Conservation (phyloP, 1,284 basidiomycete genomes). For the Heterobasidion annosum region DNA sequence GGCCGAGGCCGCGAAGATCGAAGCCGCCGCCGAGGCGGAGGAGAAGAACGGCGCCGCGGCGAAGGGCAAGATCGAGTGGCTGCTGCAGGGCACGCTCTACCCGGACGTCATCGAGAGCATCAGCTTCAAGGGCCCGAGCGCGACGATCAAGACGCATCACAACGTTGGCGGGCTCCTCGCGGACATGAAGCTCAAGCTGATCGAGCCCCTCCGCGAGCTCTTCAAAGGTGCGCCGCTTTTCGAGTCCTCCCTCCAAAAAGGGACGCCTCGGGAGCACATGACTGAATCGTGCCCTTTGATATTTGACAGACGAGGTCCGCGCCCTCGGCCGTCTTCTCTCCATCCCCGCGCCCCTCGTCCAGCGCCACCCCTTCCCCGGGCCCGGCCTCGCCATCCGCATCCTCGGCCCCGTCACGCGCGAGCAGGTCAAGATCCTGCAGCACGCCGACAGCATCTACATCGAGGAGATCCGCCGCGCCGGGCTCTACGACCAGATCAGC, state of each 20-base stretch:
- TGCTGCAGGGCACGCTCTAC: constrained; percentile 97
- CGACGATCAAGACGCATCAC: constrained; percentile 99
- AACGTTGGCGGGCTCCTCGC: constrained; percentile 96
- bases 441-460: constrained; percentile 96
- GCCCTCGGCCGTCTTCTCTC: constrained; percentile 84
- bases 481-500: constrained; percentile 89
- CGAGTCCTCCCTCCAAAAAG: not conserved
- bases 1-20: constrained; percentile 85
- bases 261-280: not conserved
- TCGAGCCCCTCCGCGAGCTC: constrained; percentile 94
- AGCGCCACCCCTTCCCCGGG: constrained; percentile 98
- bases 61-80: constrained; percentile 93
- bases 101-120: constrained; percentile 99
- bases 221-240: constrained; percentile 76
- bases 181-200: constrained; percentile 98
- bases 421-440: constrained; percentile 93
- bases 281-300: not conserved
- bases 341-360: constrained; percentile 91
- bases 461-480: constrained; percentile 92
- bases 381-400: constrained; percentile 99
- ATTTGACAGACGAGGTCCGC: constrained; percentile 82
- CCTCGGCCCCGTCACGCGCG: constrained; percentile 87
- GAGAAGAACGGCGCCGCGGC: constrained; percentile 57
- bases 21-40: constrained; percentile 74
- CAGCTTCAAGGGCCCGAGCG: constrained; percentile 98